phyloP scores from a whole-genome alignment of 169 alveolate genomes.

The Plasmodium falciparum region DNA sequence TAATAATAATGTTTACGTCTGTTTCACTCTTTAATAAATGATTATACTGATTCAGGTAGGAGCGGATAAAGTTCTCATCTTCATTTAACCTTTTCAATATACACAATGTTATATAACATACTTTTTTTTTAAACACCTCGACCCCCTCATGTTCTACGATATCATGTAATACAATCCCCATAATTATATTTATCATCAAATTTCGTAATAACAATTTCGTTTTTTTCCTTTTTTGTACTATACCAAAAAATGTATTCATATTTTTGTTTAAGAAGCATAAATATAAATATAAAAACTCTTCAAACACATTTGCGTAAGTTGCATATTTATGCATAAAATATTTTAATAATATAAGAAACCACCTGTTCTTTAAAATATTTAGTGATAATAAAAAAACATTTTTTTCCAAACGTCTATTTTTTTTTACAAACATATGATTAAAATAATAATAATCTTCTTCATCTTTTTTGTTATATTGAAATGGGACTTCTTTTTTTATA shows the following conservation, averaged over 20 bases:
- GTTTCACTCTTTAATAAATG: too few species aligned
- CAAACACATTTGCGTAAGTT: not conserved
- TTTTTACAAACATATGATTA: constrained; percentile 22
- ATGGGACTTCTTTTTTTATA: not conserved
- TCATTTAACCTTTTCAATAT: constrained; percentile 53
- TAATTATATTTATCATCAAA: not conserved
- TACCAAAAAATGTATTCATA: constrained; percentile 1
- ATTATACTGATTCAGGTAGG: too few species aligned
- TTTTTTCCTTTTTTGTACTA: constrained; percentile 26
- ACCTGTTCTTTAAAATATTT: constrained; percentile 43
- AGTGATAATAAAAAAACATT: constrained; percentile 14
- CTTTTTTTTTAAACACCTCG: constrained; percentile 13
- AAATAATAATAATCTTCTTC: not conserved
- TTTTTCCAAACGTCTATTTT: constrained; percentile 10
- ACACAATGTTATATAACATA: constrained; percentile 29
- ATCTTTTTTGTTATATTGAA: not conserved
- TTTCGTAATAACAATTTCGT: constrained; percentile 2
- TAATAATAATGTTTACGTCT: too few species aligned
- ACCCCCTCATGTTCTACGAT: not conserved
- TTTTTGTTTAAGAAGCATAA: constrained; percentile 25
- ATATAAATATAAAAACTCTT: constrained; percentile 27
- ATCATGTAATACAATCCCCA: too few species aligned
- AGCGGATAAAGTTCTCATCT: not conserved
- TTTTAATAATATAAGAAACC: constrained; percentile 22
- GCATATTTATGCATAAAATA: not conserved